Conservation (phyloP, 176 grass and related monocot genomes). For the Musa beccarii region DNA sequence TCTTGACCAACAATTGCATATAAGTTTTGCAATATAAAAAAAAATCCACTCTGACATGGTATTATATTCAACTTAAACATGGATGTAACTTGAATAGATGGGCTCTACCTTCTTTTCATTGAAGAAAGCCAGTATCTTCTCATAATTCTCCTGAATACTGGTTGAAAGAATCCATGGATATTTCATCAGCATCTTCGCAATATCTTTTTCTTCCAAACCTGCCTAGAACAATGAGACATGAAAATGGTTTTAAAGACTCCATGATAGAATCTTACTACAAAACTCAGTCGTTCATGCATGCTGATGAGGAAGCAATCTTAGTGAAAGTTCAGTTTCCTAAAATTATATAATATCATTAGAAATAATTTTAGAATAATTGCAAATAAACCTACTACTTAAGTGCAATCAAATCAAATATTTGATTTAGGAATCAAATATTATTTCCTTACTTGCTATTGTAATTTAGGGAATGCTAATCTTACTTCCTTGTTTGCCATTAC, state of each 20-base stretch:
- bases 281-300: too few species aligned
- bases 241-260: conserved; percentile 5
- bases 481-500: too few species aligned
- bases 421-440: too few species aligned
- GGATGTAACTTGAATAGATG: not conserved
- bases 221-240: conserved; percentile 47
- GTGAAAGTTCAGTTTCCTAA: too few species aligned
- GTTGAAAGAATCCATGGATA: conserved; percentile 93
- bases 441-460: too few species aligned
- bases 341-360: not conserved
- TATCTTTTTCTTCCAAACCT: conserved; percentile 46
- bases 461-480: too few species aligned
- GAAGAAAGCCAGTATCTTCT: conserved; percentile 48
- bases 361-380: not conserved
- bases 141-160: conserved; percentile 68
- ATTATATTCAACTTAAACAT: too few species aligned
- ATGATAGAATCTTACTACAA: too few species aligned
- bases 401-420: too few species aligned
- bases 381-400: not conserved
- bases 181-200: conserved; percentile 55
- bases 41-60: not conserved
- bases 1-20: not conserved
- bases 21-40: not conserved
- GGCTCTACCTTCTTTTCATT: conserved; percentile 44
- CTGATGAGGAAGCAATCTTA: too few species aligned